Base-by-base conservation (phyloP, 306 rosid genomes). In the Boehmeria nivea region DNA sequence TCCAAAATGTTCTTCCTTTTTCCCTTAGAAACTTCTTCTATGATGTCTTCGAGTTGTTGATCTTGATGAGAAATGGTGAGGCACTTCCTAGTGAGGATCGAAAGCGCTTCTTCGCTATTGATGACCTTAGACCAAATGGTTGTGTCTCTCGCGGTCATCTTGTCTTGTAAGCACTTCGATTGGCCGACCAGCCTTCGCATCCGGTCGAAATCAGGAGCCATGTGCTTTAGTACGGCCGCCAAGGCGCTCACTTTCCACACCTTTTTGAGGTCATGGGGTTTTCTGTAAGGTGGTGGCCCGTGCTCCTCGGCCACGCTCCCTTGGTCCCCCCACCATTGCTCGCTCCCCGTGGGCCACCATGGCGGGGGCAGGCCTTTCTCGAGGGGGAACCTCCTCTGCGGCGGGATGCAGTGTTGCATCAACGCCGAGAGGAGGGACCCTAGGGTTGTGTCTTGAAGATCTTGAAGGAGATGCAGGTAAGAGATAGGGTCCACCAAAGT, bases 341-440 rank as follows among this genome's bases (percentile, higher is more conserved):
- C 80, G 12, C 11, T 21, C 6, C 85, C 80, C 0, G 47, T 79
- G 10, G 87, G 87, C 96, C 94, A 82, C 94, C 87, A 79, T 0
- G 86, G 94, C 2, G 94, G 85, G 6, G 88, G 67, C 20, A 84
- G 14, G 0, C 94, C 89, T 57, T 65, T 84, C 18, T 82, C 82
- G 15, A 75, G 48, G 0, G 89, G 85, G 33, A 75, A 84, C 18
- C 74, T 67, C 61, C 84, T 56, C 44, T 78, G 90, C 0, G 94
- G 86, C 0, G 96, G 90, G 0, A 54, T 7, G 11, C 90, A 76
- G 54, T 78, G 82, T 34, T 80, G 88, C 76, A 84, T 76, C 2
- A 84, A 49, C 12, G 96, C 78, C 7, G 82, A 84, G n/a, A 88
- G 76, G 2, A 84, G 78, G 8, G 90, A 88, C 6, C 81, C 85